These are phyloP conservation scores for Xerocomus potaroensis DNA, from an alignment of 768 basidiomycete genomes.

Conservation along the genomic window DNA sequence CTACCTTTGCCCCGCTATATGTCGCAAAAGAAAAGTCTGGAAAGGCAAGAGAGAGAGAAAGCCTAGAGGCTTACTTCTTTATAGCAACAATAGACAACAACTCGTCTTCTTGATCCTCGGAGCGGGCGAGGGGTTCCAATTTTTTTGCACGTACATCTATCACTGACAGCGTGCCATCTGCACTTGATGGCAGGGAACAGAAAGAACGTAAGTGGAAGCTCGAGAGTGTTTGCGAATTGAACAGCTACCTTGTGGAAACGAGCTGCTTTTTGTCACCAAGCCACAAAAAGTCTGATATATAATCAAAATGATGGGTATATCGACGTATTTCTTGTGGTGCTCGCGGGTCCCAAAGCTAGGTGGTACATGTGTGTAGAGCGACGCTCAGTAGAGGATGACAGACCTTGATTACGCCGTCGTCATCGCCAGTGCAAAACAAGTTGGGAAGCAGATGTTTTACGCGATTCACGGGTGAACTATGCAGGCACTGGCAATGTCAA, in stretches of 20 bases:
- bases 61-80: constrained; percentile 60
- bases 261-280: constrained; percentile 79
- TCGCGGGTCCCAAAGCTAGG: constrained; percentile 87
- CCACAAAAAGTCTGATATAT: constrained; percentile 90
- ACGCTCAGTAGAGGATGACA: constrained; percentile 9
- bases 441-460: constrained; percentile 67
- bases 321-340: constrained; percentile 56
- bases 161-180: constrained; percentile 90
- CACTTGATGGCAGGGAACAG: constrained; percentile 46
- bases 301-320: constrained; percentile 90
- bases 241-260: constrained; percentile 74
- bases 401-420: constrained; percentile 92
- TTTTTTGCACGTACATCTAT: constrained; percentile 87
- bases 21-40: not conserved
- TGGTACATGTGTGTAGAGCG: not conserved
- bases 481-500: constrained; percentile 33
- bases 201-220: not conserved
- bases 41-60: not conserved
- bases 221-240: not conserved
- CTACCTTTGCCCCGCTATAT: constrained; percentile 66
- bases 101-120: constrained; percentile 96
- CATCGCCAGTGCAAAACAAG: constrained; percentile 83
- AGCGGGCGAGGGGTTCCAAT: constrained; percentile 71
- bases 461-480: constrained; percentile 82
- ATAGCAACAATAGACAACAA: constrained; percentile 81